phyloP scores from a whole-genome alignment of 805 yeast species.

The Metschnikowia kofuensis region DNA sequence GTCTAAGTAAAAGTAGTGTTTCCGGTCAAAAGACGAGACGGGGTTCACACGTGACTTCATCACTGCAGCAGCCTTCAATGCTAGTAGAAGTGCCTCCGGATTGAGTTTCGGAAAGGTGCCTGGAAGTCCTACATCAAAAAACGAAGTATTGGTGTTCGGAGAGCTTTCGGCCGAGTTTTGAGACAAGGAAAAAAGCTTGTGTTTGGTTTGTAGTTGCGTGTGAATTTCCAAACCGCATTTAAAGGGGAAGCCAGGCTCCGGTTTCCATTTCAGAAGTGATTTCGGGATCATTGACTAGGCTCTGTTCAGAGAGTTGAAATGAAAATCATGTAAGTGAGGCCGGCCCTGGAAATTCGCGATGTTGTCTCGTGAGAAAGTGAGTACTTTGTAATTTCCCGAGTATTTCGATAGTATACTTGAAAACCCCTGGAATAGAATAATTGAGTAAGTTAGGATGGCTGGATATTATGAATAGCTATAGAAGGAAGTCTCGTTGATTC shows the following conservation, averaged over 20 bases:
- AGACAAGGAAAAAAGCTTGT: conserved; percentile 75
- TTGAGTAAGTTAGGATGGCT: too few relatives aligned
- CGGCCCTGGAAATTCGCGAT: too few relatives aligned
- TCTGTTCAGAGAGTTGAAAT: background rate
- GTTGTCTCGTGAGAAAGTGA: too few relatives aligned
- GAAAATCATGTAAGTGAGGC: too few relatives aligned
- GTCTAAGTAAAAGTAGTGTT: conserved; percentile 94
- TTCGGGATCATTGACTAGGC: conserved; percentile 12
- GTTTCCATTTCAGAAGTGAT: conserved; percentile 15
- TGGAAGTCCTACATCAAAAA: conserved; percentile 82
- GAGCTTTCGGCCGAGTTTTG: conserved; percentile 16
- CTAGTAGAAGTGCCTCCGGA: conserved; percentile 66
- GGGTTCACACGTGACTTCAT: conserved; percentile 56
- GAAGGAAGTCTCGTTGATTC: too few relatives aligned
- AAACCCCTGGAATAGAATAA: too few relatives aligned
- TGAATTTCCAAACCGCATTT: conserved; percentile 93
- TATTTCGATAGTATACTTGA: too few relatives aligned
- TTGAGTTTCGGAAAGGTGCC: conserved; percentile 89
- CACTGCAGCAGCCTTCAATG: conserved; percentile 71
- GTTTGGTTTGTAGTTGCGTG: conserved; percentile 73
- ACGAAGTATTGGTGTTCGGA: conserved; percentile 73
- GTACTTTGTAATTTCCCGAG: too few relatives aligned
- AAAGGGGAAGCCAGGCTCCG: conserved; percentile 30
- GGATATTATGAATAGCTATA: too few relatives aligned
- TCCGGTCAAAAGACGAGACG: conserved; percentile 77